Base-by-base conservation (phyloP, 345 rosid species). In the Aquilaria sinensis region DNA sequence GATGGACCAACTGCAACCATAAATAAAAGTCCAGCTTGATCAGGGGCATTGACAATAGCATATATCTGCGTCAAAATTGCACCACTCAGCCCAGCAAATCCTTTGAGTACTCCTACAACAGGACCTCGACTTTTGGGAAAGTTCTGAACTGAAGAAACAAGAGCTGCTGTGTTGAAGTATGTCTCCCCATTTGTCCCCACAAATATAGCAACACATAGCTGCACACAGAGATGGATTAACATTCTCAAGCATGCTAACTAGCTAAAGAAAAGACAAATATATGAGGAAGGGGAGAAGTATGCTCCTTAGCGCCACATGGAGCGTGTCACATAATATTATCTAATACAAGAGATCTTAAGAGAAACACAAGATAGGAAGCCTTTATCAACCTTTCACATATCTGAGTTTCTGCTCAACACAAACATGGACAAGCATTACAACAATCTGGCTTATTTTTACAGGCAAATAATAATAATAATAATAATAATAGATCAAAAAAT, bases 31-130 rank as follows among this genome's bases (percentile, higher is more conserved):
- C 90, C 74, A 9, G 96, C 78, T 7, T 80, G 82, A 56, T 80
- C 64, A 43, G 92, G 72, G 7, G 89, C 76, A 67, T 70, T 81
- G 65, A 82, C 76, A 88, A 83, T 76, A 31, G 75, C 64, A 62
- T 92, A 85, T 50, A 92, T 71, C 77, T 86, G 96, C 14, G 92
- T 89, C 74, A 89, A 72, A 69, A 92, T 86, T 48, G 96, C 98
- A n/a, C 98, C 96, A 57, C 95, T 83, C 72, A 89, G 75, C 31
- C 98, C 98, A 6, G 98, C 88, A 69, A 89, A 92, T 14, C 96
- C 98, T 75, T 92, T 89, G 31, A 89, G 76, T 41, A 92, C 83
- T 47, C 98, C 98, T 11, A 92, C 96, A 14, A 89, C 77, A 51
- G 92, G 92, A 53, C 96, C 95, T 45, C 96, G 74, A 67, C 78